Evolutionary conservation across 331 rosid genomes (phyloP).

Genomic region (Acacia pycnantha): DNA sequence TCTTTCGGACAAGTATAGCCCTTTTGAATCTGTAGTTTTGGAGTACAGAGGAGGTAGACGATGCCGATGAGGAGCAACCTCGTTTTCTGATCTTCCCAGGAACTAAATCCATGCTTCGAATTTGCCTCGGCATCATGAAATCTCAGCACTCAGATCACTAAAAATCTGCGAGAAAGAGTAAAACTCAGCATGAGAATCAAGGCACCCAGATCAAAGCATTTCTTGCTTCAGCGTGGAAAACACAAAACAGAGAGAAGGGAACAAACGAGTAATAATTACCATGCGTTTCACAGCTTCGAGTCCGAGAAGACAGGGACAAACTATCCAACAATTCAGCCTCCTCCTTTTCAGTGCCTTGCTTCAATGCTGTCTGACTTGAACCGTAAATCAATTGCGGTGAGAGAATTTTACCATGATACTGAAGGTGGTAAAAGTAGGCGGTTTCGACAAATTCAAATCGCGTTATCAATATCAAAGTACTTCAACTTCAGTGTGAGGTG

Average conservation of each 20-base stretch:
- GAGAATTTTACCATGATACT: not conserved
- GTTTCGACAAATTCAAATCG: not conserved
- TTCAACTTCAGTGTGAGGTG: not conserved
- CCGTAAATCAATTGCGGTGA: not conserved
- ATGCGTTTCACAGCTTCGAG: not conserved
- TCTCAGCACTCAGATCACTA: not conserved
- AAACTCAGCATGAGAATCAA: not conserved
- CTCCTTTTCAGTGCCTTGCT: not conserved
- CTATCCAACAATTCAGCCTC: not conserved
- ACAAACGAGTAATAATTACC: not conserved
- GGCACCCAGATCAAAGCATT: not conserved
- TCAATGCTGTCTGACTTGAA: not conserved
- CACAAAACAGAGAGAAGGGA: not conserved
- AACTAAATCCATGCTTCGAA: conserved; percentile 53
- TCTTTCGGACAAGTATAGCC: conserved; percentile 79
- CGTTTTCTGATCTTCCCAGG: conserved; percentile 97
- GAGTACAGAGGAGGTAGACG: conserved; percentile 81
- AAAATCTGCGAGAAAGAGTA: not conserved
- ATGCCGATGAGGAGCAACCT: conserved; percentile 93
- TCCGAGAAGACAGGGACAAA: not conserved
- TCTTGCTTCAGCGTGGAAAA: not conserved
- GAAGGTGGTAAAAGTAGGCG: not conserved
- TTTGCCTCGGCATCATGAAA: conserved; percentile 64
- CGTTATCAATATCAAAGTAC: not conserved
- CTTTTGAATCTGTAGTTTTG: conserved; percentile 89